Base-by-base conservation (phyloP, 768 basidiomycete genomes). In the Chalciporus sphaerocephalus region DNA sequence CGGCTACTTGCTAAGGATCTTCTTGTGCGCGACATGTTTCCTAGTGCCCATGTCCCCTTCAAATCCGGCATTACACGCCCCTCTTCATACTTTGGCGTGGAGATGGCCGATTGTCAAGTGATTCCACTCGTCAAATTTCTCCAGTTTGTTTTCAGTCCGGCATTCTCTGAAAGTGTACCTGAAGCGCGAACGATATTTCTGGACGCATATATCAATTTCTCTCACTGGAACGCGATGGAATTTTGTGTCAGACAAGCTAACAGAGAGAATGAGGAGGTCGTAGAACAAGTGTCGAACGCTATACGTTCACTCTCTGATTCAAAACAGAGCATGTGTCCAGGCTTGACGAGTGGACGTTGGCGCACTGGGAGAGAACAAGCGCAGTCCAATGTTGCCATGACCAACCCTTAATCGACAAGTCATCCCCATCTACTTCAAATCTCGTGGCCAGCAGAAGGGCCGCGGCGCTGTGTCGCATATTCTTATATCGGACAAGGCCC, bases 171-270 rank as follows among this genome's bases (percentile, higher is more conserved):
- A 3, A 22, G 12, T 5, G n/a, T 11, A 5, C 25, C 12, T 1
- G 11, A 3, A 13, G 48, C 44, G 5, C 17, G 22, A n/a, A 10
- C 5, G 5, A 13, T 12, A 12, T 52, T 46, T 27, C 1, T 34
- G 40, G 8, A 50, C 33, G 47, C 51, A 0, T 37, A 40, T 16
- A 9, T 52, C 2, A 52, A 52, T 24, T 52, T 52, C 16, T 52
- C 47, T 4, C 47, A 52, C 10, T 51, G 52, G 52, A 13, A 47
- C 2, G 20, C 42, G 0, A 53, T 53, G 52, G 27, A 39, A 2
- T 0, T 23, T 12, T 6, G 41, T 16, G 41, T 50, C 24, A 13
- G 12, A 5, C 27, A n/a, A 6, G 27, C 27, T 12, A n/a, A 15
- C 30, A 1, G 9, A 1, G n/a, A 28, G 15, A 28, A 7, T 15